phyloP scores from a whole-genome alignment of 306 rosid genomes.

The Datisca glomerata region DNA sequence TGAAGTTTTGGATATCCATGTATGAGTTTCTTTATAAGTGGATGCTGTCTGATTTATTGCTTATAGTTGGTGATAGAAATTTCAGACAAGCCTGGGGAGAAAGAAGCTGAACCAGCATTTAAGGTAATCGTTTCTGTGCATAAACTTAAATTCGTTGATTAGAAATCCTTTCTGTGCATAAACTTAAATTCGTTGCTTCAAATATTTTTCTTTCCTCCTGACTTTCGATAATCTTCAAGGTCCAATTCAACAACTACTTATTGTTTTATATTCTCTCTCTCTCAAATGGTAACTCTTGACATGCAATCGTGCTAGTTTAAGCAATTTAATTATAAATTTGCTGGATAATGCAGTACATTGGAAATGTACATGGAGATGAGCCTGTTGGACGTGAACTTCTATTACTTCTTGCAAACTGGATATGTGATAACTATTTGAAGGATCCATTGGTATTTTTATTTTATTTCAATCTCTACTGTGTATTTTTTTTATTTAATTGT shows the following conservation, averaged over 20 bases:
- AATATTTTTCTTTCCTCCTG: too few species aligned
- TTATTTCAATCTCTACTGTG: neutral
- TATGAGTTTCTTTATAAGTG: constrained; percentile 6
- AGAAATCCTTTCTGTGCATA: too few species aligned
- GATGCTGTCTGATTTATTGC: constrained; percentile 9
- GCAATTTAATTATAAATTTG: constrained; percentile 14
- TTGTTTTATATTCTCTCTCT: neutral
- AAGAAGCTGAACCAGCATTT: constrained; percentile 88
- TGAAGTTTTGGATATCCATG: neutral
- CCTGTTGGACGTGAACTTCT: constrained; percentile 94
- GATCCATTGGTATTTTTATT: constrained; percentile 63
- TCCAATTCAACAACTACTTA: neutral
- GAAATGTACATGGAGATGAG: constrained; percentile 96
- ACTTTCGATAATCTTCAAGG: too few species aligned
- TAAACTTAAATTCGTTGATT: too few species aligned
- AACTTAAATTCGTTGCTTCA: too few species aligned
- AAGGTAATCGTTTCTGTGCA: constrained; percentile 43
- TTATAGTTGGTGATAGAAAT: constrained; percentile 91
- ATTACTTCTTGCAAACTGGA: constrained; percentile 73
- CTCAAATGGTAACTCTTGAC: neutral
- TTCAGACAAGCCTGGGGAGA: constrained; percentile 88
- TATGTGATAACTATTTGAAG: constrained; percentile 72
- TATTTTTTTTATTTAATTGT: neutral
- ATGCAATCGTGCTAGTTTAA: constrained; percentile 1
- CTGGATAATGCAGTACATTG: constrained; percentile 70